Evolutionary conservation across 176 grass and related monocot species (phyloP).

Genomic region (Triticum dicoccoides): DNA sequence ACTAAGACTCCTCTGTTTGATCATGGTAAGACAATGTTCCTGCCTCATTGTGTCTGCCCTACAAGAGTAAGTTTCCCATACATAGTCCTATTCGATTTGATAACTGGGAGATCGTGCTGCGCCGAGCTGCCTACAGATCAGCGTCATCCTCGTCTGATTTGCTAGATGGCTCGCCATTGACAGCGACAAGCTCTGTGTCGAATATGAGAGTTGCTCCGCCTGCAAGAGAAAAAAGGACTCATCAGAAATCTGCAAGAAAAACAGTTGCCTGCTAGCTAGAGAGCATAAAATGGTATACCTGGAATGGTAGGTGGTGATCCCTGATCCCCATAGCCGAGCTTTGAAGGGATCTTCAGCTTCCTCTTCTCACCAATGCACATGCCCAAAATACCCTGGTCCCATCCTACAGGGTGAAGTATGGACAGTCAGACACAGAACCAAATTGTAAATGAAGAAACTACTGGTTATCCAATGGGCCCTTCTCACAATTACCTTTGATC

Average conservation of each 20-base stretch:
- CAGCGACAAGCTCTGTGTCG: constrained; percentile 88
- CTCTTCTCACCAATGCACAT: constrained; percentile 97
- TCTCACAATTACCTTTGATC: constrained; percentile 64
- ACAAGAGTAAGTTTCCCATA: neutral
- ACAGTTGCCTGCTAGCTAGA: neutral
- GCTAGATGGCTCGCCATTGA: constrained; percentile 68
- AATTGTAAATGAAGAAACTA: neutral
- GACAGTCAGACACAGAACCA: constrained; percentile 4
- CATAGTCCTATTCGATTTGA: neutral
- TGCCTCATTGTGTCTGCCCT: neutral
- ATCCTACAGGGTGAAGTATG: constrained; percentile 45
- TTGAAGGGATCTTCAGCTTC: constrained; percentile 95
- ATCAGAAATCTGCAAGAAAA: neutral
- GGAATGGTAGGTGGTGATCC: constrained; percentile 92
- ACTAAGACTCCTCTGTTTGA: neutral
- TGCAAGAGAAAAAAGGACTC: neutral
- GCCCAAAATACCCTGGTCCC: constrained; percentile 94
- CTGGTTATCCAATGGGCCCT: neutral
- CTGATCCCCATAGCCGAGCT: constrained; percentile 87
- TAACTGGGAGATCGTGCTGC: neutral
- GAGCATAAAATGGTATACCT: constrained; percentile 27
- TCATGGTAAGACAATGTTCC: neutral
- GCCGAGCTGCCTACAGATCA: constrained; percentile 48
- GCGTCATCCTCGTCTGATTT: constrained; percentile 20
- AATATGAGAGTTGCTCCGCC: constrained; percentile 98